Evolutionary conservation across 1,284 basidiomycete genomes (phyloP).

Genomic region (Ustilago lituana): DNA sequence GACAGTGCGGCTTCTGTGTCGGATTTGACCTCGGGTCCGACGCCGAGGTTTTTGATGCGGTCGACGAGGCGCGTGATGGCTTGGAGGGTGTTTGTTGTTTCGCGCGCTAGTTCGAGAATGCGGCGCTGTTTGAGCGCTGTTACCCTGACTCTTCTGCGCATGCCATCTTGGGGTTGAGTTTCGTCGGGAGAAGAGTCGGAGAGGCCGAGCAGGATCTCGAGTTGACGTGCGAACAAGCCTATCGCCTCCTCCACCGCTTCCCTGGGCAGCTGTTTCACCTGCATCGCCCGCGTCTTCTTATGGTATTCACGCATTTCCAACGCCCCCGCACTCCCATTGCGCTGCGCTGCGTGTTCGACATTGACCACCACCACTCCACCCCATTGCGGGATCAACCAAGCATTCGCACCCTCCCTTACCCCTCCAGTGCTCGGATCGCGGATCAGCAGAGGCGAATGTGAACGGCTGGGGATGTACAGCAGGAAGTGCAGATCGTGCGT

Average conservation of each 20-base stretch:
- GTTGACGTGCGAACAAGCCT: conserved; percentile 78
- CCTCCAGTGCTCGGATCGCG: conserved; percentile 68
- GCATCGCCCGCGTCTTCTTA: not conserved
- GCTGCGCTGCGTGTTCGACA: not conserved
- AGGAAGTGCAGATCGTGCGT: conserved; percentile 86
- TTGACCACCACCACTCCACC: conserved; percentile 88
- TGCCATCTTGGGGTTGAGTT: no score
- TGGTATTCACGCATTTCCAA: no score
- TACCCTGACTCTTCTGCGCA: conserved; percentile 3
- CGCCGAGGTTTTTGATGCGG: conserved; percentile 61
- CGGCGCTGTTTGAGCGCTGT: conserved; percentile 41
- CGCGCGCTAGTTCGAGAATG: conserved; percentile 47
- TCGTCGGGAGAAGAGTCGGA: not conserved
- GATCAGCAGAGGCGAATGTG: conserved; percentile 78
- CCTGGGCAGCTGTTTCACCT: conserved; percentile 12
- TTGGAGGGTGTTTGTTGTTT: conserved; percentile 47
- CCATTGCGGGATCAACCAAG: conserved; percentile 94
- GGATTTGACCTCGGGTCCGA: conserved; percentile 45
- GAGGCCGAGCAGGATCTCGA: conserved; percentile 81
- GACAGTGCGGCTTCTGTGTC: conserved; percentile 22
- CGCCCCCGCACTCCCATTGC: no score
- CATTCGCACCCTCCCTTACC: conserved; percentile 49
- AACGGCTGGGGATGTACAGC: conserved; percentile 82
- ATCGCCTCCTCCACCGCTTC: conserved; percentile 73
- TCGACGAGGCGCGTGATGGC: conserved; percentile 55